These are phyloP conservation scores for Pyricularia pennisetigena DNA, from an alignment of 2,329 filamentous ascomycete species.

Conservation along the genomic window DNA sequence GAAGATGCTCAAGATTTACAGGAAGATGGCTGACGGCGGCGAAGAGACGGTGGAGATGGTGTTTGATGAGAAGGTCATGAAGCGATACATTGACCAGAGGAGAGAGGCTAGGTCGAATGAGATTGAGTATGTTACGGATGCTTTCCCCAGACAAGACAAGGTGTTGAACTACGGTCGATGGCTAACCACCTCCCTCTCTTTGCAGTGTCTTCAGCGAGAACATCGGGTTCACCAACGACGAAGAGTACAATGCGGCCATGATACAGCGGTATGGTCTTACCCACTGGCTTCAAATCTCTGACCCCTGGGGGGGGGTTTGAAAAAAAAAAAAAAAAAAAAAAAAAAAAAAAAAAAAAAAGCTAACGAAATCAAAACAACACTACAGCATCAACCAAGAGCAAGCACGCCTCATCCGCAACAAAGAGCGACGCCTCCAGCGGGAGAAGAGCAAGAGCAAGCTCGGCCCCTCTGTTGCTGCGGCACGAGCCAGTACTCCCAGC, in stretches of 20 bases:
- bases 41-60: constrained; percentile 41
- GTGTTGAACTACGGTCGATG: not conserved
- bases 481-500: not conserved
- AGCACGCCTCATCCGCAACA: constrained; percentile 79
- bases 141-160: not conserved
- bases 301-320: too few relatives aligned
- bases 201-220: constrained; percentile 3
- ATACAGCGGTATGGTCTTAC: constrained; percentile 38
- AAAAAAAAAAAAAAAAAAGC: too few relatives aligned
- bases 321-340: too few relatives aligned
- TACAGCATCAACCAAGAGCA: constrained; percentile 62
- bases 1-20: constrained; percentile 5
- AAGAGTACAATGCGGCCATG: constrained; percentile 53
- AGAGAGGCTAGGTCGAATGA: constrained; percentile 58
- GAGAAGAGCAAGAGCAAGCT: constrained; percentile 70
- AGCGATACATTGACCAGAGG: constrained; percentile 75
- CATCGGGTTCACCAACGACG: constrained; percentile 50
- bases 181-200: constrained; percentile 8
- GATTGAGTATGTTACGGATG: constrained; percentile 51
- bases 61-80: constrained; percentile 77
- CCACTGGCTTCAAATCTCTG: constrained; percentile 14
- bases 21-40: not conserved
- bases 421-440: constrained; percentile 78
- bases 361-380: not conserved
- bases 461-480: constrained; percentile 12